These are phyloP conservation scores for Dactylonectria estremocensis DNA, from an alignment of 2,329 filamentous ascomycete genomes.

Conservation along the genomic window DNA sequence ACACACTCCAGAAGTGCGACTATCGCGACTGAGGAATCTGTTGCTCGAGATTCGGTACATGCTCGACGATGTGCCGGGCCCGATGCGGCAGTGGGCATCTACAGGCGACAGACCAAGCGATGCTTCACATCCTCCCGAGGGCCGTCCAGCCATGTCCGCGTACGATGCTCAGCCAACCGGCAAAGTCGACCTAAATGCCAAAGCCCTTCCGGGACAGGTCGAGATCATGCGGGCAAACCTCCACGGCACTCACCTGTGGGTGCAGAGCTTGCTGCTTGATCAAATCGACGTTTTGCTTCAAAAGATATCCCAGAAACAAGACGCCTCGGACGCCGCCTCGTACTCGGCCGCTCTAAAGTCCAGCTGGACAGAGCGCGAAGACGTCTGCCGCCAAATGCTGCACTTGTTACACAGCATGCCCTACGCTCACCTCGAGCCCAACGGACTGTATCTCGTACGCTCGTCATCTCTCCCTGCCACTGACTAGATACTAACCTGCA, in stretches of 20 bases:
- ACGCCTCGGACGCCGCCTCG: not conserved
- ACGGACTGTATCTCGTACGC: slow-evolving; percentile 53
- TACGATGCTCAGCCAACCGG: not conserved
- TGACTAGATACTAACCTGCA: not conserved
- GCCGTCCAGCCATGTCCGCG: not conserved
- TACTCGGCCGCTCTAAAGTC: slow-evolving; percentile 26
- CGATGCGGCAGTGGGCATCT: slow-evolving; percentile 32
- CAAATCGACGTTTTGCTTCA: slow-evolving; percentile 50
- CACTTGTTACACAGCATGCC: slow-evolving; percentile 54
- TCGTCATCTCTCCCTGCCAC: accelerated
- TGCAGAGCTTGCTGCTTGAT: slow-evolving; percentile 54
- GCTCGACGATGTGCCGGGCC: slow-evolving; percentile 46
- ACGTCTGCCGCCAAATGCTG: slow-evolving; percentile 55
- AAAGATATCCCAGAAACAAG: slow-evolving; percentile 23
- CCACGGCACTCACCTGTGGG: slow-evolving; percentile 56
- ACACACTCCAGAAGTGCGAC: slow-evolving; percentile 18
- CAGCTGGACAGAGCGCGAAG: slow-evolving; percentile 54
- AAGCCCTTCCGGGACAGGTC: slow-evolving; percentile 32
- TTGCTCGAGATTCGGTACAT: slow-evolving; percentile 51
- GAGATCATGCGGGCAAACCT: slow-evolving; percentile 53
- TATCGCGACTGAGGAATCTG: slow-evolving; percentile 43
- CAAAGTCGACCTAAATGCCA: slow-evolving; percentile 17
- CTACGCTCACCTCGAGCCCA: slow-evolving; percentile 51
- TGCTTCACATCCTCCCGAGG: slow-evolving; percentile 14
- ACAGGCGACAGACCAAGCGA: not conserved